Conservation (phyloP, 371 early-diverging fungal genomes). For the Cokeromyces recurvatus region DNA sequence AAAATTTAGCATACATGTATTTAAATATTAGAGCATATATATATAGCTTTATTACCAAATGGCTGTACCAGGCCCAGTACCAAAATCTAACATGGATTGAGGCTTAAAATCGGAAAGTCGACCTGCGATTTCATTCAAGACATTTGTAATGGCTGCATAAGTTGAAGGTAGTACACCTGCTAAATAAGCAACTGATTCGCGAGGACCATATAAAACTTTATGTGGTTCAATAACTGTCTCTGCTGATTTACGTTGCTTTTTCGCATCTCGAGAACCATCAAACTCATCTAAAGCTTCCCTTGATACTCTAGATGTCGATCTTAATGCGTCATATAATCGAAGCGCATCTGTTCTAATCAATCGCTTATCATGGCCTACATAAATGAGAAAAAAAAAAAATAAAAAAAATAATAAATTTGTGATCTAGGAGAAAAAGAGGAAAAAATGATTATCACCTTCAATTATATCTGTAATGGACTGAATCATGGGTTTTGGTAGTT, state of each 20-base stretch:
- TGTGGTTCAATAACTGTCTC: constrained; percentile 54
- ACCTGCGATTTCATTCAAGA: constrained; percentile 58
- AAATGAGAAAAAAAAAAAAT: not conserved
- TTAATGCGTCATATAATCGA: constrained; percentile 61
- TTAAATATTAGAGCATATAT: no score
- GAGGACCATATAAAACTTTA: constrained; percentile 69
- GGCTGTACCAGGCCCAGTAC: constrained; percentile 84
- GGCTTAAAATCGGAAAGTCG: constrained; percentile 65
- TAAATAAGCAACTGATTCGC: constrained; percentile 72
- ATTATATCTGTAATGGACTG: constrained; percentile 46
- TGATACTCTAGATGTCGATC: constrained; percentile 54
- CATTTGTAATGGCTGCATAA: constrained; percentile 66
- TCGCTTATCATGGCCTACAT: constrained; percentile 46
- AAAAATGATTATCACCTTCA: no score
- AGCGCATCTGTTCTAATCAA: constrained; percentile 64
- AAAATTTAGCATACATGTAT: no score
- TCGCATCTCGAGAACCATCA: constrained; percentile 10
- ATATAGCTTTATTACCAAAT: constrained; percentile 77
- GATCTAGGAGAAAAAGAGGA: no score
- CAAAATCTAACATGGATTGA: constrained; percentile 72
- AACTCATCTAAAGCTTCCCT: constrained; percentile 1
- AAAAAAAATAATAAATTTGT: no score
- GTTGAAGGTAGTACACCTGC: constrained; percentile 65
- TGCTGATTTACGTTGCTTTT: no score
- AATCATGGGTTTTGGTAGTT: constrained; percentile 51